phyloP scores from a whole-genome alignment of 2,329 filamentous ascomycete species.

The Chlorencoelia australis region DNA sequence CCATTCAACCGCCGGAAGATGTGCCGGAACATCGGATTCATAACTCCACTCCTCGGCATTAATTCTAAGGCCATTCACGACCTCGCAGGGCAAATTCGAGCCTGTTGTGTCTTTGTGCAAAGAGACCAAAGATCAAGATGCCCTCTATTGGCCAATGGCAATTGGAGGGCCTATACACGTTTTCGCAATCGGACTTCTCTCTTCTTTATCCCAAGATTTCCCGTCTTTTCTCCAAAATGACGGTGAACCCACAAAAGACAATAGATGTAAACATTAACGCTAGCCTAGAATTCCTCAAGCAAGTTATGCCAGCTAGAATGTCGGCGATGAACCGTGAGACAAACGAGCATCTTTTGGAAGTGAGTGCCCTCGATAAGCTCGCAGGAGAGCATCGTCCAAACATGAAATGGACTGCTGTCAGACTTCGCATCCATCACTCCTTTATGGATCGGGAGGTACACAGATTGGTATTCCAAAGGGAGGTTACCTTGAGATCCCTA shows the following conservation, averaged over 20 bases:
- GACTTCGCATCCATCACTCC: slow-evolving; percentile 45
- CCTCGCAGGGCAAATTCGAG: slow-evolving; percentile 56
- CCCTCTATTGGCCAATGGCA: slow-evolving; percentile 40
- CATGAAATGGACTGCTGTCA: slow-evolving; percentile 47
- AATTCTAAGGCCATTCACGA: slow-evolving; percentile 62
- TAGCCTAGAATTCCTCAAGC: slow-evolving; percentile 50
- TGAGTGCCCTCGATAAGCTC: slow-evolving; percentile 33
- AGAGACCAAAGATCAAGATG: slow-evolving; percentile 40
- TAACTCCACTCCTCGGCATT: slow-evolving; percentile 50
- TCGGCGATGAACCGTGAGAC: slow-evolving; percentile 41
- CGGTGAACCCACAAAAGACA: slow-evolving; percentile 51
- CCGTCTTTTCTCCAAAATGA: slow-evolving; percentile 49
- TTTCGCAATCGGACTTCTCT: slow-evolving; percentile 56
- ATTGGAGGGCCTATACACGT: slow-evolving; percentile 53
- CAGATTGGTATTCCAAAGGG: no score
- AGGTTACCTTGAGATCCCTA: no score
- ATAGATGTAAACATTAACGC: slow-evolving; percentile 54
- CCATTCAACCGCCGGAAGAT: slow-evolving; percentile 34
- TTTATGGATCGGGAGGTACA: slow-evolving; percentile 6
- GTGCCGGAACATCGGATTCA: slow-evolving; percentile 35
- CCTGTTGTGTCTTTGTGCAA: slow-evolving; percentile 45
- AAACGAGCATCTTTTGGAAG: slow-evolving; percentile 41
- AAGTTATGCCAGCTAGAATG: slow-evolving; percentile 38
- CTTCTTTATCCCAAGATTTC: slow-evolving; percentile 51
- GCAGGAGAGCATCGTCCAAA: slow-evolving; percentile 43